Evolutionary conservation across 2,329 filamentous ascomycete species (phyloP), one percentile per base, ranked within the genome.

Genomic region (Alternaria triticimaculans): DNA sequence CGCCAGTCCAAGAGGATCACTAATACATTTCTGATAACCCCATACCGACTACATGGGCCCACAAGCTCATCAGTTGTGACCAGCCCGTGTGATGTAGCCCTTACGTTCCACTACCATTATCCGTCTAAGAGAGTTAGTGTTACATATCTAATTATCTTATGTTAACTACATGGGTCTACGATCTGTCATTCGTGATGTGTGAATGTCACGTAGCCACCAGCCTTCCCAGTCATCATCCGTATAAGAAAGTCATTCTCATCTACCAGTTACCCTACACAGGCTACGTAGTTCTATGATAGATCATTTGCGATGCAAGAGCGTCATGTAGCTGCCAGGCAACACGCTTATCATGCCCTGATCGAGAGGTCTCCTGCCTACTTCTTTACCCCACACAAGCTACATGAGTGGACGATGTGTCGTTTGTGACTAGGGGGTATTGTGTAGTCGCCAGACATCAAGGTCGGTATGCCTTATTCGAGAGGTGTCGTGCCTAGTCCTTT

Each of bases 401-500:
- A 37, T n/a, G 0, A n/a, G 15, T 37, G 15, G 33, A 37, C 33
- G 15, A 37, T 37, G 33, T 37, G 10, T 5, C 4, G 33, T 37
- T 37, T 37, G 0, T 37, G 7, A 37, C 1, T 4, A n/a, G 33
- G 0, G 33, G n/a, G 15, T 37, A 3, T 37, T 37, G 8, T n/a
- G 15, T n/a, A 37, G 33, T 37, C 15, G 7, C 15, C 33, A n/a
- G 15, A 37, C 15, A 37, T 5, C 15, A 9, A 2, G 33, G 0
- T 37, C 33, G 3, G 5, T n/a, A 37, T 37, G 15, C 0, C 7
- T 0, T 0, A 1, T 37, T 9, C 33, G 15, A n/a, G 33, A 15
- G 33, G 33, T 37, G 15, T 37, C 3, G 15, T 37, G 15, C 2
- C 33, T 37, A 0, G 0, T 5, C n/a, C 1, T 37, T 1, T 0